Base-by-base conservation (phyloP, 495 filamentous ascomycete species). In the Friedmanniomyces endolithicus region DNA sequence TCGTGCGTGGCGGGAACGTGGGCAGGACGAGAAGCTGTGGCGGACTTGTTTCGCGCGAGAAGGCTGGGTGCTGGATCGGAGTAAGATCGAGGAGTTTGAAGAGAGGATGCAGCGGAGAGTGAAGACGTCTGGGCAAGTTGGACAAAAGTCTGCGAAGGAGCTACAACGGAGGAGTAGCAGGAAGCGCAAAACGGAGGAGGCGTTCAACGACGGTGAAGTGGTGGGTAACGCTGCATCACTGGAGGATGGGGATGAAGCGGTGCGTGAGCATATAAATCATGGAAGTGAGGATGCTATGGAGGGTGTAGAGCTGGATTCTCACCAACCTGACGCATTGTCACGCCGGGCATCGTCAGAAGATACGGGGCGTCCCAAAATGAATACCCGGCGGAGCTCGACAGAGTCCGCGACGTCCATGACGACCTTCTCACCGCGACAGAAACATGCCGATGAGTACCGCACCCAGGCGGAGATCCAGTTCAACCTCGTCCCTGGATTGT, bases 11-110 rank as follows among this genome's bases (percentile, higher is more conserved):
- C 81, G 89, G 48, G 74, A 75, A 23, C 75, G 90, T 11, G 84
- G 89, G n/a, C 64, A 85, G 37, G 90, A 97, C 64, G 78, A 85
- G 33, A 83, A 84, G 52, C 74, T 98, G 8, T 98, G 94, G 94
- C 80, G 82, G 64, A 74, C 80, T 9, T 70, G 94, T 1, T 97
- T 94, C 64, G 74, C 81, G 31, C 65, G 76, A 11, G 88, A 95
- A 70, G 94, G 94, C 6, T 98, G 90, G 86, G 80, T 79, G 39
- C 75, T 85, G 50, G 59, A 62, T 22, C 4, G 17, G 27, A 20
- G 74, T 16, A 85, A 88, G 57, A 77, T 95, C 20, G 64, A 69
- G 17, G 65, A 67, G 16, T 90, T 82, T 62, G 90, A 96, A 62
- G 74, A 77, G 51, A 72, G 78, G 52, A 70, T 78, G 49, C 71